These are phyloP conservation scores for Bruguiera parviflora DNA, from an alignment of 345 rosid species.

Conservation along the genomic window DNA sequence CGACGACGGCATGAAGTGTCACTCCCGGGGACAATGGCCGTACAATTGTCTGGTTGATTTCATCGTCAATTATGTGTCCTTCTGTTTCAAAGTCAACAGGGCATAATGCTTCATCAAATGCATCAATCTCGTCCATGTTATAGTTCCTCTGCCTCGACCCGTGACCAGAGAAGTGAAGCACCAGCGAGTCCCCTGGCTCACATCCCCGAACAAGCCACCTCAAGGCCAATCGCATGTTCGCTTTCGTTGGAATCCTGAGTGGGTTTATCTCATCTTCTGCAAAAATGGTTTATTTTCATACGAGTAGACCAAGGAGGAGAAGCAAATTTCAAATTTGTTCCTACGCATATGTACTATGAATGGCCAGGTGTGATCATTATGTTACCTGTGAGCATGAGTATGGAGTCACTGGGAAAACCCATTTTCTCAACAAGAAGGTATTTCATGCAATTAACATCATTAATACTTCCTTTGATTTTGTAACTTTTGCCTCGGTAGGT, in stretches of 20 bases:
- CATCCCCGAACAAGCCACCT: slow-evolving; percentile 72
- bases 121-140: slow-evolving; percentile 60
- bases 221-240: slow-evolving; percentile 61
- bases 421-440: slow-evolving; percentile 41
- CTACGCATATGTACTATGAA: no score
- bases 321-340: no score
- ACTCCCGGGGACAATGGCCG: slow-evolving; percentile 68
- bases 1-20: slow-evolving; percentile 67
- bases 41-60: slow-evolving; percentile 56
- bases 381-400: slow-evolving; percentile 39
- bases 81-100: slow-evolving; percentile 73
- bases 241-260: slow-evolving; percentile 56
- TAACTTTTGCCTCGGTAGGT: slow-evolving; percentile 41
- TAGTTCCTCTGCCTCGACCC: slow-evolving; percentile 52
- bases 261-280: slow-evolving; percentile 66
- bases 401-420: slow-evolving; percentile 45
- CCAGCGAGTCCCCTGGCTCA: slow-evolving; percentile 66
- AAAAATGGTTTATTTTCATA: not conserved
- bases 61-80: slow-evolving; percentile 71
- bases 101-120: slow-evolving; percentile 60
- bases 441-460: slow-evolving; percentile 54
- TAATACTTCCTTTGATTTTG: slow-evolving; percentile 45
- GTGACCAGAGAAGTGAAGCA: slow-evolving; percentile 85
- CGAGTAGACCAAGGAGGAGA: not conserved
- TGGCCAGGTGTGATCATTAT: not conserved